Evolutionary conservation across 139 green algal genomes (phyloP), one percentile per base, ranked within the genome.

Genomic region (Volvox reticuliferus): DNA sequence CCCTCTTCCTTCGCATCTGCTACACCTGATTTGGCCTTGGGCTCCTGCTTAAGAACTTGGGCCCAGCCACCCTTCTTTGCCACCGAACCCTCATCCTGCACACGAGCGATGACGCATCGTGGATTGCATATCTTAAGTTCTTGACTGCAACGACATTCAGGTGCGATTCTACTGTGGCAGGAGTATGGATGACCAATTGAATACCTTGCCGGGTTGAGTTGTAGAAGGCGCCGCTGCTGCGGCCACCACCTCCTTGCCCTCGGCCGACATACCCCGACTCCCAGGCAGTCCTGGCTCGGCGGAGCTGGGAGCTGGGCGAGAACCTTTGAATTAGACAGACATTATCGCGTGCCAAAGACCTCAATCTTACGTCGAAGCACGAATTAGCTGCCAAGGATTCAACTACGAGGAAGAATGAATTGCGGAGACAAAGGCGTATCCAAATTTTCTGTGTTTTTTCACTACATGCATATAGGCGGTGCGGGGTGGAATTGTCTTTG

Each of bases 261-360:
- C 80, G 61, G n/a, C 80, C n/a, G 80, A 86, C 80, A 86, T 86
- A 84, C 78, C 75, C 78, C 36, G 37, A 84, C 78, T 84, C 36
- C 78, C 78, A 67, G 78, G 78, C 78, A 84, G 37, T 35, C 36
- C 78, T 84, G 36, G 78, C 78, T 33, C 37, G 35, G 78, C 78
- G 78, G 78, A 84, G 37, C 78, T 84, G 36, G 78, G 36, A 65
- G 78, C 78, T 84, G 17, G 16, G 24, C 33, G 26, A 82, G 19
- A 67, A 65, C 21, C 55, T 44, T 28, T 61, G 50, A 50, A 36
- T 16, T 81, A 85, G 79, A 85, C 68, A 35, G 36, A 68, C 79
- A 85, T 85, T 55, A 50, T 67, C 44, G 18, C 26, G 26, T 19
- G 71, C 71, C 71, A 9, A 35, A 79, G 65, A 24, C 24, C 6